Conservation (phyloP, 305 asterid species). For the Solanum aculeatissimum region DNA sequence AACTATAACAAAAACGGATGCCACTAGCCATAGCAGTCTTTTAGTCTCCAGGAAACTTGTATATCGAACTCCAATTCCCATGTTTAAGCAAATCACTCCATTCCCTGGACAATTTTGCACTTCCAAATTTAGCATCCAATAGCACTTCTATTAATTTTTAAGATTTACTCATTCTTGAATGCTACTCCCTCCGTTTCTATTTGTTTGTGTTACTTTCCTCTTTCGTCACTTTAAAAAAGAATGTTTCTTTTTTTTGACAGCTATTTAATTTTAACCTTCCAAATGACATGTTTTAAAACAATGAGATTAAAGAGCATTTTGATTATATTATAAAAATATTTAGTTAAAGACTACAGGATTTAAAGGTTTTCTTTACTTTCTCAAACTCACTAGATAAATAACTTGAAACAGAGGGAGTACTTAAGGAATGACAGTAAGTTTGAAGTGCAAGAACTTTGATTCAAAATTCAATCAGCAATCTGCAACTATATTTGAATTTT, state of each 20-base stretch:
- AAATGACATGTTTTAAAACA: no score
- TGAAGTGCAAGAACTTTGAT: neutral
- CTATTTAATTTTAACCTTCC: neutral
- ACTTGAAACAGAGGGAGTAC: neutral
- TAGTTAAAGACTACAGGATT: neutral
- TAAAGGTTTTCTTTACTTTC: no score
- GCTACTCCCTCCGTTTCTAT: no score
- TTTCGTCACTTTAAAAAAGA: neutral
- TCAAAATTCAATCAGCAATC: neutral
- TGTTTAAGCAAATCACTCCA: neutral
- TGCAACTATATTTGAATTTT: neutral
- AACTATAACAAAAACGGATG: constrained; percentile 8
- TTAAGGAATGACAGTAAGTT: neutral
- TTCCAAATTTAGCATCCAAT: neutral
- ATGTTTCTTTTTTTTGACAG: neutral
- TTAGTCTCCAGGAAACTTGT: constrained; percentile 2
- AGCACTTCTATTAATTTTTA: neutral
- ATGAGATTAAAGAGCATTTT: no score
- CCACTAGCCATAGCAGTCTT: constrained; percentile 12
- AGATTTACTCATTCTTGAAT: neutral
- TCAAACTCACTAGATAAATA: neutral
- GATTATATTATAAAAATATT: neutral
- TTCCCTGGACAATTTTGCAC: neutral
- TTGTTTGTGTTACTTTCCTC: neutral
- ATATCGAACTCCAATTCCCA: constrained; percentile 18